These are phyloP conservation scores for Blastobotrys robertii DNA, from an alignment of 805 yeast genomes.

Conservation along the genomic window DNA sequence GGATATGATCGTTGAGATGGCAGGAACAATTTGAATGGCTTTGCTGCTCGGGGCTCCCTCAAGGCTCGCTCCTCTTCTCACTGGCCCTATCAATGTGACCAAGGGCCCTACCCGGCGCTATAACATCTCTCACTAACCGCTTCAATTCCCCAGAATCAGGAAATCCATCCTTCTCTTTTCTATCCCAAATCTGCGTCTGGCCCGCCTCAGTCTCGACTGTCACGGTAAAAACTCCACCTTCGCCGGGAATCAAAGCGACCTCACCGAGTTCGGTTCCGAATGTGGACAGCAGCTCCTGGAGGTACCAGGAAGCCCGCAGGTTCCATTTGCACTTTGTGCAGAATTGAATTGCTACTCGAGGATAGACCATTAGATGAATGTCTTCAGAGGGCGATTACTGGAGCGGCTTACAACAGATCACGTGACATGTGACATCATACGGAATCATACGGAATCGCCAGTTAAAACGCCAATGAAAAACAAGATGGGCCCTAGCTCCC, in stretches of 20 bases:
- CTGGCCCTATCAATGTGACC: conserved; percentile 51
- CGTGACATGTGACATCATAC: too few relatives aligned
- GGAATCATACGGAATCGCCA: too few relatives aligned
- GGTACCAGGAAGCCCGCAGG: conserved; percentile 78
- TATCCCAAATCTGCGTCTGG: conserved; percentile 43
- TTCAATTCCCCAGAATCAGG: conserved; percentile 80
- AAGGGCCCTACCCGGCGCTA: conserved; percentile 44
- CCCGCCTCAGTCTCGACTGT: conserved; percentile 29
- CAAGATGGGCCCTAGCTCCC: too few relatives aligned
- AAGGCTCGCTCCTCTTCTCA: too few relatives aligned
- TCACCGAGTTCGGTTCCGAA: conserved; percentile 52
- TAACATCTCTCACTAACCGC: conserved; percentile 47
- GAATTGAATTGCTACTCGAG: conserved; percentile 58
- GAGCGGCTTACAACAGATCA: too few relatives aligned
- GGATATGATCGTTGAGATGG: too few relatives aligned
- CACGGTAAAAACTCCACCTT: conserved; percentile 52
- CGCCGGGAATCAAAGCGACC: conserved; percentile 39
- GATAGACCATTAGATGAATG: conserved; percentile 29
- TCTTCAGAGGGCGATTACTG: neutral
- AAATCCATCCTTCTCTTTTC: conserved; percentile 59
- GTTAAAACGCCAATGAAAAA: too few relatives aligned
- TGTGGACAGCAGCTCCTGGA: conserved; percentile 78
- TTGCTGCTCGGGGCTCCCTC: too few relatives aligned
- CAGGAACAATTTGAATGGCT: too few relatives aligned
- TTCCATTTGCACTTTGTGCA: conserved; percentile 87